Conservation (phyloP, 2,329 filamentous ascomycete genomes). For the Monilinia vaccinii-corymbosi region DNA sequence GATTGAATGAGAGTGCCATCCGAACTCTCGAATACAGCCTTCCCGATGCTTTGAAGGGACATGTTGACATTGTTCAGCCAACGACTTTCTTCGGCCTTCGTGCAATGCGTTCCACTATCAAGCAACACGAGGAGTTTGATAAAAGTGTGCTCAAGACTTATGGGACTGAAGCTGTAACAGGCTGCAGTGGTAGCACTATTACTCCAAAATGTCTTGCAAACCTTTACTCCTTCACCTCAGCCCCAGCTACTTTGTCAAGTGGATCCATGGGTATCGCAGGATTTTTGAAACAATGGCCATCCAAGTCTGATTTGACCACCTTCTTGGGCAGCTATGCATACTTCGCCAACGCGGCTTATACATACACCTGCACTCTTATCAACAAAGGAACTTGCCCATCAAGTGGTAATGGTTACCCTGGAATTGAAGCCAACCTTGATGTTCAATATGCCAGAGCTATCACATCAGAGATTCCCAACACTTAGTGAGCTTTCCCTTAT, state of each 20-base stretch:
- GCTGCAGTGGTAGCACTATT: constrained; percentile 22
- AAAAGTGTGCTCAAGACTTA: constrained; percentile 7
- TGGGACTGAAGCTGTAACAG: constrained; percentile 19
- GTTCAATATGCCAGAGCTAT: constrained; percentile 48
- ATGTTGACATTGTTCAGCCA: constrained; percentile 51
- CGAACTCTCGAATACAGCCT: constrained; percentile 31
- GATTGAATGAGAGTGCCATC: constrained; percentile 14
- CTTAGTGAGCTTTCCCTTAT: constrained; percentile 26
- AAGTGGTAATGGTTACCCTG: constrained; percentile 12
- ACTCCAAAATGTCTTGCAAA: constrained; percentile 27
- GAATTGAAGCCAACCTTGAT: constrained; percentile 49
- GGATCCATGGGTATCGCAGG: constrained; percentile 25
- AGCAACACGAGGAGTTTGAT: constrained; percentile 9
- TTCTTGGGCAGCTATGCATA: constrained; percentile 24
- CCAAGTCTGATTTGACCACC: constrained; percentile 21
- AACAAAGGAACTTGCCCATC: constrained; percentile 28
- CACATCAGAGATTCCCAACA: constrained; percentile 43
- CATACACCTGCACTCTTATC: constrained; percentile 26
- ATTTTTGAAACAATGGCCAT: constrained; percentile 24
- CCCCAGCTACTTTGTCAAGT: constrained; percentile 14
- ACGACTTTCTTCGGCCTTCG: constrained; percentile 46
- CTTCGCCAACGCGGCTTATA: constrained; percentile 25
- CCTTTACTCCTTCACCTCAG: constrained; percentile 24
- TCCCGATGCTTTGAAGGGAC: constrained; percentile 44
- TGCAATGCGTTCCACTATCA: constrained; percentile 25